Evolutionary conservation across 1,284 basidiomycete genomes (phyloP).

Genomic region (Ceratobasidium theobromae): DNA sequence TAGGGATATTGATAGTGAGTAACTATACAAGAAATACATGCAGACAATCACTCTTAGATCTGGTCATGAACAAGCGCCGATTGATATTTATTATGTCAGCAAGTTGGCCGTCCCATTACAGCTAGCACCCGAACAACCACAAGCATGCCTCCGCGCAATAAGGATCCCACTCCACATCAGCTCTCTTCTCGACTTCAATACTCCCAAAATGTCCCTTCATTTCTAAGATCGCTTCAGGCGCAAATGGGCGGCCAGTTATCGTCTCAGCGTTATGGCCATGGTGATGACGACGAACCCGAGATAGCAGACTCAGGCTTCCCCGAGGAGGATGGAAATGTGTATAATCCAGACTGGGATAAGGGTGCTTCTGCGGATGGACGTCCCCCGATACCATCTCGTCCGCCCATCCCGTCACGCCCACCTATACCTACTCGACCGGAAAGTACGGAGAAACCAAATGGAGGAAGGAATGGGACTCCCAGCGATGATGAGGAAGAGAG

Average conservation of each 20-base stretch:
- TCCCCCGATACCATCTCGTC: slow-evolving; percentile 60
- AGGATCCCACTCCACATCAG: slow-evolving; percentile 65
- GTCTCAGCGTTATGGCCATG: slow-evolving; percentile 42
- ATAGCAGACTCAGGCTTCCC: slow-evolving; percentile 36
- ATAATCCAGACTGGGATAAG: slow-evolving; percentile 46
- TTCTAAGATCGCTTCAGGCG: slow-evolving; percentile 62
- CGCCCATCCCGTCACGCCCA: slow-evolving; percentile 46
- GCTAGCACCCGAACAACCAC: neutral
- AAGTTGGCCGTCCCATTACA: too few species aligned
- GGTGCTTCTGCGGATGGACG: slow-evolving; percentile 42
- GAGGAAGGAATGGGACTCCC: slow-evolving; percentile 54
- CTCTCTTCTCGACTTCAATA: slow-evolving; percentile 65
- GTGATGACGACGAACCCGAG: slow-evolving; percentile 50
- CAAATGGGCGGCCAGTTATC: slow-evolving; percentile 51
- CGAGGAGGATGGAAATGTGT: slow-evolving; percentile 44
- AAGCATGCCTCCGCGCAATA: slow-evolving; percentile 39
- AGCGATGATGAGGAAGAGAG: slow-evolving; percentile 69
- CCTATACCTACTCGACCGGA: slow-evolving; percentile 49
- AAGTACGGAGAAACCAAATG: slow-evolving; percentile 36
- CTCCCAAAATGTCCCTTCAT: slow-evolving; percentile 55
- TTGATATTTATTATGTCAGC: too few species aligned
- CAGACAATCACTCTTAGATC: too few species aligned
- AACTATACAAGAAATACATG: too few species aligned
- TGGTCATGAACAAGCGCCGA: too few species aligned
- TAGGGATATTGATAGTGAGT: neutral